Conservation (phyloP, 2,329 filamentous ascomycete genomes). For the Graphilbum fragrans region DNA sequence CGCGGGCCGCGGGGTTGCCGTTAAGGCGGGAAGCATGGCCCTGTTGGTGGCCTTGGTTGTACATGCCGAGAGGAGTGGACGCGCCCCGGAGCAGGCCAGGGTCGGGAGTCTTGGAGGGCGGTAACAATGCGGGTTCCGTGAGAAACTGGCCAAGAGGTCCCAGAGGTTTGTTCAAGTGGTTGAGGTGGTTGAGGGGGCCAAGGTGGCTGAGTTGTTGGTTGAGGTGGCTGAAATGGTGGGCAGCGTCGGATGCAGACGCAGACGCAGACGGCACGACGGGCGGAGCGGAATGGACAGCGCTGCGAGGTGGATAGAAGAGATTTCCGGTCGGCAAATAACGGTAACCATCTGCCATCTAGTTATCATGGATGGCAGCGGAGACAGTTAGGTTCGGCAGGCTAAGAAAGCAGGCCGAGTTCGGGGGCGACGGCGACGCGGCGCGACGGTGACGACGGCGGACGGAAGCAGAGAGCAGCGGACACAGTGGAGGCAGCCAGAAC, state of each 20-base stretch:
- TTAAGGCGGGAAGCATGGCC: constrained; percentile 68
- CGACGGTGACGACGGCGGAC: background rate
- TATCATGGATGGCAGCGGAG: constrained; percentile 16
- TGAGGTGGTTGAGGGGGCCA: too few relatives aligned
- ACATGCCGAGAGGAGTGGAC: constrained; percentile 45
- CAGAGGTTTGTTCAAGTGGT: too few relatives aligned
- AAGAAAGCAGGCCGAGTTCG: background rate
- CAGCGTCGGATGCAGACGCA: background rate
- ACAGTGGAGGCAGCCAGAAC: background rate
- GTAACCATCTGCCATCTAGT: constrained; percentile 60
- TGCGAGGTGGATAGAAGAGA: constrained; percentile 40
- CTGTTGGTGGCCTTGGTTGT: constrained; percentile 59
- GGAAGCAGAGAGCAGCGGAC: background rate
- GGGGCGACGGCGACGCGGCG: background rate
- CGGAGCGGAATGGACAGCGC: background rate
- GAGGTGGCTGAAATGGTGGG: too few relatives aligned
- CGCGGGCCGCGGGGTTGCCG: constrained; percentile 50
- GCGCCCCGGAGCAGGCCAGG: constrained; percentile 18
- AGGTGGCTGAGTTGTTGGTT: constrained; percentile 15
- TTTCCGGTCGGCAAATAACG: constrained; percentile 47
- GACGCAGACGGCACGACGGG: background rate
- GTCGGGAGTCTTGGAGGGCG: constrained; percentile 16
- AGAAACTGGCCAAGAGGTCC: constrained; percentile 20
- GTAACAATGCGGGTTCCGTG: constrained; percentile 16
- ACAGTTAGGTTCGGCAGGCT: background rate